A percentile compares a stretch with the other conserved stretches of the same genome.
These are phyloP conservation scores for Clitoria ternatea DNA, from an alignment of 306 rosid genomes.

Conservation along the genomic window DNA sequence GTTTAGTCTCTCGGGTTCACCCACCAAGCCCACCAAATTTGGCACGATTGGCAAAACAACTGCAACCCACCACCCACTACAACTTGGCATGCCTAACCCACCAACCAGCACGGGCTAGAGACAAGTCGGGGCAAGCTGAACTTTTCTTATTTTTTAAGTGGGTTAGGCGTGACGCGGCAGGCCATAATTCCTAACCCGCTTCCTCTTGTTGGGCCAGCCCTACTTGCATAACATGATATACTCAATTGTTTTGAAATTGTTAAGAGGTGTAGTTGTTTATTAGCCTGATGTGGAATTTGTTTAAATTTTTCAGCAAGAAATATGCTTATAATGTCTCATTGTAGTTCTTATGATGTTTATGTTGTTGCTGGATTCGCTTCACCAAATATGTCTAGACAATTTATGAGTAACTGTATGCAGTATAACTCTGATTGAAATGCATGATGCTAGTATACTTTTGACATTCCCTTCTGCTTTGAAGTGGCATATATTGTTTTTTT, in stretches of 20 bases:
- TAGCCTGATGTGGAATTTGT: neutral
- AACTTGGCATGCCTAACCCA: too few species aligned
- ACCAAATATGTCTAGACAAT: neutral
- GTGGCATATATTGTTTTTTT: neutral
- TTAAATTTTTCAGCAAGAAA: neutral
- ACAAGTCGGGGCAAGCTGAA: too few species aligned
- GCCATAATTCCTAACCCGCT: too few species aligned
- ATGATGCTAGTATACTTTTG: neutral
- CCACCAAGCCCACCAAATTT: too few species aligned
- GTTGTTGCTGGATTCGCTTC: neutral
- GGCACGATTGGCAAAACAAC: too few species aligned
- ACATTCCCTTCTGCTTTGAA: slow-evolving; percentile 1
- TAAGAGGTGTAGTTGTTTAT: neutral
- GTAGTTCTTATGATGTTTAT: neutral
- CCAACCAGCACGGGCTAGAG: too few species aligned
- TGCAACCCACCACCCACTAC: too few species aligned
- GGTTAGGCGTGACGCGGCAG: too few species aligned
- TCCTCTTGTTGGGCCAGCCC: too few species aligned
- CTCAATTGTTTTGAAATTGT: neutral
- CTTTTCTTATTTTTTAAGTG: too few species aligned
- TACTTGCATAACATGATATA: neutral
- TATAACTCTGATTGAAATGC: neutral
- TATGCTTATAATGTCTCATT: neutral
- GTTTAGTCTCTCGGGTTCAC: too few species aligned
- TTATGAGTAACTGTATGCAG: neutral